Conservation (phyloP, 192 early-diverging fungal species). For the Coemansia sp. region DNA sequence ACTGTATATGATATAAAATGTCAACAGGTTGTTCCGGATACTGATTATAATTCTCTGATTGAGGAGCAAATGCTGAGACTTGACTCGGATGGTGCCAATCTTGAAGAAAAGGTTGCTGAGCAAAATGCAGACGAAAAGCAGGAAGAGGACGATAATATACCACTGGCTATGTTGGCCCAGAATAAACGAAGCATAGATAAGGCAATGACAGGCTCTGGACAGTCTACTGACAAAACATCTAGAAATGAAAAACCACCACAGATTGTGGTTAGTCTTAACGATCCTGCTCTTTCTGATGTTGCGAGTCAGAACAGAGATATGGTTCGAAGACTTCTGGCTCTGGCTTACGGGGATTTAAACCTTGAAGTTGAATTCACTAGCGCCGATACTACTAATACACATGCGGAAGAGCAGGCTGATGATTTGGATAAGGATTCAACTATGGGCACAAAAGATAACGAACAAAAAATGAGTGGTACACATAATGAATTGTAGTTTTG, state of each 20-base stretch:
- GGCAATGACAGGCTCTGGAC: neutral
- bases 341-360: slow-evolving; percentile 20
- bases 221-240: neutral
- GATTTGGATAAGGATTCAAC: neutral
- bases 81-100: neutral
- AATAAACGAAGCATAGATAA: neutral
- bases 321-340: slow-evolving; percentile 25
- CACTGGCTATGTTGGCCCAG: slow-evolving; percentile 6
- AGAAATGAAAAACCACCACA: slow-evolving; percentile 14
- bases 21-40: slow-evolving; percentile 61
- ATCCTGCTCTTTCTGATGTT: slow-evolving; percentile 14
- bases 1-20: slow-evolving; percentile 62
- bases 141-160: slow-evolving; percentile 10
- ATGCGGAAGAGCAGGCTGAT: neutral
- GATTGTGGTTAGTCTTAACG: slow-evolving; percentile 31
- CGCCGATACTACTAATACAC: neutral
- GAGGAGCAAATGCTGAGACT: slow-evolving; percentile 4
- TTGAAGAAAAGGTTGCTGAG: neutral
- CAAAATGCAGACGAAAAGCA: neutral
- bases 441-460: neutral
- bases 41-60: slow-evolving; percentile 31
- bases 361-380: slow-evolving; percentile 23
- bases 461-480: neutral
- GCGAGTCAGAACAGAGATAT: slow-evolving; percentile 17
- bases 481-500: slow-evolving; percentile 9